Evolutionary conservation across 257 asterid genomes (phyloP).

Genomic region (Phtheirospermum japonicum): DNA sequence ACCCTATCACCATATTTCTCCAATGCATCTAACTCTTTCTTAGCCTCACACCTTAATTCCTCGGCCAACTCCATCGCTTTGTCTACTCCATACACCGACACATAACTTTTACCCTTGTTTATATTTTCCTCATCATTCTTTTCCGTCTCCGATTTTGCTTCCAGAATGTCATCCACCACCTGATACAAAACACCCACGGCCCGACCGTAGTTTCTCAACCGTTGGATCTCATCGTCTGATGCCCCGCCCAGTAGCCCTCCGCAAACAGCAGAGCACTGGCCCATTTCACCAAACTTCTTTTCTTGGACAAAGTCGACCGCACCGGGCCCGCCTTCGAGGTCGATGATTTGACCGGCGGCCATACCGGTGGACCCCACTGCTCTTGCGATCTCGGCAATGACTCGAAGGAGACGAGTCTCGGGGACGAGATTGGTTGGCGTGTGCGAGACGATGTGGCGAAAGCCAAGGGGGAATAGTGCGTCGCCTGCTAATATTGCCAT

Average conservation of each 20-base stretch:
- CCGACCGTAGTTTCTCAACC: slow-evolving; percentile 55
- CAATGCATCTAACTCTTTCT: slow-evolving; percentile 63
- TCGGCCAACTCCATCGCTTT: slow-evolving; percentile 87
- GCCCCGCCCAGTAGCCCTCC: slow-evolving; percentile 91
- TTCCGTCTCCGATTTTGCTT: slow-evolving; percentile 44
- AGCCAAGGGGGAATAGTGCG: slow-evolving; percentile 93
- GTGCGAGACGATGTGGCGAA: slow-evolving; percentile 88
- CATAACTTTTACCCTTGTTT: slow-evolving; percentile 68
- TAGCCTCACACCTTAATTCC: slow-evolving; percentile 73
- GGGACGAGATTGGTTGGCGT: slow-evolving; percentile 80
- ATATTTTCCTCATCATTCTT: slow-evolving; percentile 11
- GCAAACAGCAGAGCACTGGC: slow-evolving; percentile 92
- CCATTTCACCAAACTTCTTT: slow-evolving; percentile 95
- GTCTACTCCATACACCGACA: slow-evolving; percentile 75
- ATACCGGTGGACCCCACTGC: slow-evolving; percentile 98
- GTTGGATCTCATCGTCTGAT: slow-evolving; percentile 73
- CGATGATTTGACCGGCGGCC: slow-evolving; percentile 94
- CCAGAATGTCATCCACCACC: slow-evolving; percentile 67
- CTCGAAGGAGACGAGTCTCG: slow-evolving; percentile 60
- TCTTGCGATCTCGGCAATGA: slow-evolving; percentile 86
- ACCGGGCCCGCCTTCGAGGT: slow-evolving; percentile 82
- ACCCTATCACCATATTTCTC: slow-evolving; percentile 73
- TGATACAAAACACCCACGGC: slow-evolving; percentile 60
- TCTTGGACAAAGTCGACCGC: slow-evolving; percentile 78
- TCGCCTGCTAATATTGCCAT: slow-evolving; percentile 98